Evolutionary conservation across 495 filamentous ascomycete species (phyloP).

Genomic region (Penicillium coprophilum): DNA sequence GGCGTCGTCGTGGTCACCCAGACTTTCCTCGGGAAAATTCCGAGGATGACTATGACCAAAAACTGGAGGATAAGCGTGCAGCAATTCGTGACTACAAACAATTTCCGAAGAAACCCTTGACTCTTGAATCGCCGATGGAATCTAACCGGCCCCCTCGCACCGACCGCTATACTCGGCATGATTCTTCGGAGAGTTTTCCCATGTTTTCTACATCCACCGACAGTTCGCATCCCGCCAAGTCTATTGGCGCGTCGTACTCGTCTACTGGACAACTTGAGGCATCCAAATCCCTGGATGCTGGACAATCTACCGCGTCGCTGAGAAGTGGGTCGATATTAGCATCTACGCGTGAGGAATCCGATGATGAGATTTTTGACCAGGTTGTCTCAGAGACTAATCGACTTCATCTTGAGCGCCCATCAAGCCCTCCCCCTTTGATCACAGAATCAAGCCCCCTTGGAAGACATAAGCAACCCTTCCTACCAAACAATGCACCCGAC

Average conservation of each 20-base stretch:
- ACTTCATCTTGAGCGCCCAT: constrained; percentile 43
- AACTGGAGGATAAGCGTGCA: constrained; percentile 44
- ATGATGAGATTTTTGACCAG: constrained; percentile 28
- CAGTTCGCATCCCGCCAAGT: constrained; percentile 52
- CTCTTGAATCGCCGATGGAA: constrained; percentile 40
- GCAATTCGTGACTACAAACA: constrained; percentile 48
- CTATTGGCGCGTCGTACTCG: constrained; percentile 44
- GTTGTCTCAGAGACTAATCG: constrained; percentile 20
- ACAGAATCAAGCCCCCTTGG: constrained; percentile 40
- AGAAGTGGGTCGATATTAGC: constrained; percentile 30
- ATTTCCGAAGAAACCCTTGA: constrained; percentile 44
- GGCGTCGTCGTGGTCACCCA: constrained; percentile 34
- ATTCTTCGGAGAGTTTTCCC: constrained; percentile 78
- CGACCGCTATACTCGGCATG: constrained; percentile 56
- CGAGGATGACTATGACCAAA: constrained; percentile 47
- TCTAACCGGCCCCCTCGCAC: constrained; percentile 35
- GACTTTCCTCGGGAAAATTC: constrained; percentile 28
- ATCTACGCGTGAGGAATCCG: constrained; percentile 25
- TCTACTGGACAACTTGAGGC: constrained; percentile 28
- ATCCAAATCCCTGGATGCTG: constrained; percentile 15
- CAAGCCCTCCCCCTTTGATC: constrained; percentile 40
- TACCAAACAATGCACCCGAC: not conserved
- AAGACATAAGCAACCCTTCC: not conserved
- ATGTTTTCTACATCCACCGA: constrained; percentile 79
- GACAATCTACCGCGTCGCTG: constrained; percentile 11